Percentiles rank a stretch among this genome's conserved stretches.
phyloP scores from a whole-genome alignment of 345 rosid species.

The Eucalyptus cloeziana region DNA sequence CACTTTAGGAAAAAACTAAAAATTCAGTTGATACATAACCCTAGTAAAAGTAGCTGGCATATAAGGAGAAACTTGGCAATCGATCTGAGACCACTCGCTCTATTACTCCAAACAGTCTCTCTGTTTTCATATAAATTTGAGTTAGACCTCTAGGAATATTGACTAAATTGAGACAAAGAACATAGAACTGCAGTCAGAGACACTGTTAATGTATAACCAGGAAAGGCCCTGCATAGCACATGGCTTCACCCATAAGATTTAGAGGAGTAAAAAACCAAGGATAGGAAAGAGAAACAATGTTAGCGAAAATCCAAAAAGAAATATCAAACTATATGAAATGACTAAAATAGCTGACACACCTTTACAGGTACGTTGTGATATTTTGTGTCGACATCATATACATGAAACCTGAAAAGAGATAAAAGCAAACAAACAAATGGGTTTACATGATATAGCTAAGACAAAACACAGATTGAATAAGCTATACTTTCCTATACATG shows the following conservation, averaged over 20 bases:
- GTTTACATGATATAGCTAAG: neutral
- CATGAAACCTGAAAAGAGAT: conserved; percentile 34
- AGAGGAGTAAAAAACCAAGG: conserved; percentile 3
- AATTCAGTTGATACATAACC: neutral
- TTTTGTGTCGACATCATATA: conserved; percentile 65
- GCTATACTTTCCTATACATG: neutral
- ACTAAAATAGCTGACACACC: conserved; percentile 20
- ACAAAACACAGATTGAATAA: neutral
- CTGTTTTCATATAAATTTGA: neutral
- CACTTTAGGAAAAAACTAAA: neutral
- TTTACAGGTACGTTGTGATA: conserved; percentile 63
- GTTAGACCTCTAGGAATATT: neutral
- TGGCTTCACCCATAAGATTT: neutral
- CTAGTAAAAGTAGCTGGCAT: neutral
- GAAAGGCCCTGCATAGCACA: neutral
- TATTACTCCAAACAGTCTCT: neutral
- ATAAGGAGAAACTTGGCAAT: neutral
- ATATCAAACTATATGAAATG: neutral
- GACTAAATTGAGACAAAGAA: neutral
- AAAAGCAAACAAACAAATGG: neutral
- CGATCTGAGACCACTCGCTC: neutral
- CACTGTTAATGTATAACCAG: neutral
- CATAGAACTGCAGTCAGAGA: neutral
- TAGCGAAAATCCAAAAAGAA: neutral
- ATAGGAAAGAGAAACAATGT: neutral